Percentiles rank a stretch among this genome's conserved stretches.
Conservation (phyloP, 2,329 filamentous ascomycete genomes). For the Colletotrichum noveboracense region DNA sequence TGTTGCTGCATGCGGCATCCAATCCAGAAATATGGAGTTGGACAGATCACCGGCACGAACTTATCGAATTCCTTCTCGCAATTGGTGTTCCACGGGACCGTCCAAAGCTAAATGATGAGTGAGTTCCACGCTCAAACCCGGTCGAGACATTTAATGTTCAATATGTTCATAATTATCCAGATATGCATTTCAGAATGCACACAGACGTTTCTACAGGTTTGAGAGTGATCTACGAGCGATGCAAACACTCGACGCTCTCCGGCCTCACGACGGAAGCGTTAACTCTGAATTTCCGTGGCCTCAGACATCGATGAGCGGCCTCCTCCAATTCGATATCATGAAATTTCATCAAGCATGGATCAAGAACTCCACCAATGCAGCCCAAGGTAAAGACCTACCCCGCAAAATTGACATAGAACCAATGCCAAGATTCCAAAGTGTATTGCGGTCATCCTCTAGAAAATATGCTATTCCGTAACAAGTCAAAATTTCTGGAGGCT, state of each 20-base stretch:
- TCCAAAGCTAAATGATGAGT: accelerated
- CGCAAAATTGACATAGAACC: accelerated
- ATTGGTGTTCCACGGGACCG: neutral
- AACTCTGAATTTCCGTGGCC: too few relatives aligned
- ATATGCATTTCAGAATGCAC: neutral
- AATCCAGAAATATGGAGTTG: neutral
- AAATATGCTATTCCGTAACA: accelerated
- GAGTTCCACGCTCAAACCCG: accelerated
- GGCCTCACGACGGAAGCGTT: neutral
- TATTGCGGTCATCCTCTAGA: neutral
- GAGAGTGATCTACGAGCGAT: neutral
- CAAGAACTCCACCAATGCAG: accelerated
- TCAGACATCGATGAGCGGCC: too few relatives aligned
- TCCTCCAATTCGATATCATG: neutral
- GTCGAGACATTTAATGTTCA: accelerated
- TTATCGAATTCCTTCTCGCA: neutral
- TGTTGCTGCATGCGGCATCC: neutral
- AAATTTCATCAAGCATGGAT: accelerated
- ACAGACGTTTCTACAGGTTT: accelerated
- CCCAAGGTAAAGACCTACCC: neutral
- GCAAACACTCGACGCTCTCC: neutral
- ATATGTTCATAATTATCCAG: neutral
- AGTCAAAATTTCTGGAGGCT: neutral
- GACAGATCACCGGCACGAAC: neutral
- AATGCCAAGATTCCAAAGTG: neutral